Evolutionary conservation across 108 stramenopile genomes (phyloP).

Genomic region (Schizochytrium sp.): DNA sequence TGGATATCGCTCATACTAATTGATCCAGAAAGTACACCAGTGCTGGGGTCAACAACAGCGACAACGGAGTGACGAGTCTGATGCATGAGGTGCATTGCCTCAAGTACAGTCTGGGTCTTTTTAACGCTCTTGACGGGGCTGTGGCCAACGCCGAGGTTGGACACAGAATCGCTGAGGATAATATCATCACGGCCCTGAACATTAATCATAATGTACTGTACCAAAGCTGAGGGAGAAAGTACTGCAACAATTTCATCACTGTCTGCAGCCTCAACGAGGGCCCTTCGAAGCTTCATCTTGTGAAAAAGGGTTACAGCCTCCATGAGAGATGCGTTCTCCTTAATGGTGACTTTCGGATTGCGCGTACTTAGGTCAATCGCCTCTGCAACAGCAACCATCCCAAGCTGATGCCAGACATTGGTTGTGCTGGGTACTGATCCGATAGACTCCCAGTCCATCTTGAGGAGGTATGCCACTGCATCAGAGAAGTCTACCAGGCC

Average conservation of each 20-base stretch:
- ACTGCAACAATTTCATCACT: not conserved
- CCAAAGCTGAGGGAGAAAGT: not conserved
- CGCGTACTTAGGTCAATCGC: slow-evolving; percentile 10
- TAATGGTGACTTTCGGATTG: slow-evolving; percentile 8
- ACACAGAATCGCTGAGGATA: not conserved
- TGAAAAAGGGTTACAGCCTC: not conserved
- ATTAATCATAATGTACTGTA: slow-evolving; percentile 13
- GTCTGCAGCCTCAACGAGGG: not conserved
- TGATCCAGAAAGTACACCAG: slow-evolving; percentile 13
- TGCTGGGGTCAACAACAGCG: not conserved
- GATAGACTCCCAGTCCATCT: slow-evolving; percentile 16
- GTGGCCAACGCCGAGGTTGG: not conserved
- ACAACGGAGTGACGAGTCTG: slow-evolving; percentile 27
- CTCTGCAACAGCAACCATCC: not conserved
- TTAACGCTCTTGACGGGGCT: slow-evolving; percentile 53
- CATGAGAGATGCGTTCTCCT: not conserved
- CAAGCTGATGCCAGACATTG: not conserved
- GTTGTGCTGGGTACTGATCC: not conserved
- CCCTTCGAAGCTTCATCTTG: slow-evolving; percentile 11
- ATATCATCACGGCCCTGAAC: slow-evolving; percentile 42
- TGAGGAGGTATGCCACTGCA: slow-evolving; percentile 34
- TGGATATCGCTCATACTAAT: slow-evolving; percentile 49
- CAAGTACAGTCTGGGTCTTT: slow-evolving; percentile 28
- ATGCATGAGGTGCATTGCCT: slow-evolving; percentile 59
- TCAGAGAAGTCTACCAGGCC: slow-evolving; percentile 54